Conservation (phyloP, 192 early-diverging fungal species). For the Coemansia sp. region DNA sequence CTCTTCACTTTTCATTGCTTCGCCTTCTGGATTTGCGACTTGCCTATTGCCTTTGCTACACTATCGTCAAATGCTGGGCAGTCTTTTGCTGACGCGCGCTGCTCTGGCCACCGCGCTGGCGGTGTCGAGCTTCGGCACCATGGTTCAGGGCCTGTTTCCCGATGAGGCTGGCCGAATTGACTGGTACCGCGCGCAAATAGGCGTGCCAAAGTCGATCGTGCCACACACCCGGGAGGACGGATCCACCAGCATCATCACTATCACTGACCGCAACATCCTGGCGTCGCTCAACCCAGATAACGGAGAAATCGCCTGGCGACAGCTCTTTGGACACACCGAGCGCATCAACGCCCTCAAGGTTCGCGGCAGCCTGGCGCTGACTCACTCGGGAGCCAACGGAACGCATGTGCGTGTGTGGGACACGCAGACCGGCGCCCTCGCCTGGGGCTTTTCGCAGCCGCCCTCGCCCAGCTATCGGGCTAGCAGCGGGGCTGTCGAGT, state of each 20-base stretch:
- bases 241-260: slow-evolving; percentile 54
- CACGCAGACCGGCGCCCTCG: slow-evolving; percentile 12
- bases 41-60: not conserved
- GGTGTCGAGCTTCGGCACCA: slow-evolving; percentile 11
- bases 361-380: slow-evolving; percentile 37
- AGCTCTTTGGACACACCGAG: slow-evolving; percentile 65
- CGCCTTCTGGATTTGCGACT: not conserved
- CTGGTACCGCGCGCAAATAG: slow-evolving; percentile 53
- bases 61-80: slow-evolving; percentile 12
- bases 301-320: slow-evolving; percentile 82
- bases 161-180: slow-evolving; percentile 56
- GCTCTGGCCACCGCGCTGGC: slow-evolving; percentile 19
- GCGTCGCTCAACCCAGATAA: slow-evolving; percentile 67
- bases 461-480: slow-evolving; percentile 21
- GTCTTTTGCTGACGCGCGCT: slow-evolving; percentile 11
- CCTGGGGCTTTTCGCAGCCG: slow-evolving; percentile 26
- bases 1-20: not conserved
- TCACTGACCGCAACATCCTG: slow-evolving; percentile 77
- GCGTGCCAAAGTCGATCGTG: slow-evolving; percentile 28
- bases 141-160: slow-evolving; percentile 39
- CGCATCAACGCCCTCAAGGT: slow-evolving; percentile 56
- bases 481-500: slow-evolving; percentile 46
- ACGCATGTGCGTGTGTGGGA: slow-evolving; percentile 58
- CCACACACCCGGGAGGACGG: slow-evolving; percentile 29
- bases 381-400: slow-evolving; percentile 23